Percentiles rank a stretch among this genome's conserved stretches.
Evolutionary conservation across 2,329 filamentous ascomycete species (phyloP).

Genomic region (Aureobasidium subglaciale): DNA sequence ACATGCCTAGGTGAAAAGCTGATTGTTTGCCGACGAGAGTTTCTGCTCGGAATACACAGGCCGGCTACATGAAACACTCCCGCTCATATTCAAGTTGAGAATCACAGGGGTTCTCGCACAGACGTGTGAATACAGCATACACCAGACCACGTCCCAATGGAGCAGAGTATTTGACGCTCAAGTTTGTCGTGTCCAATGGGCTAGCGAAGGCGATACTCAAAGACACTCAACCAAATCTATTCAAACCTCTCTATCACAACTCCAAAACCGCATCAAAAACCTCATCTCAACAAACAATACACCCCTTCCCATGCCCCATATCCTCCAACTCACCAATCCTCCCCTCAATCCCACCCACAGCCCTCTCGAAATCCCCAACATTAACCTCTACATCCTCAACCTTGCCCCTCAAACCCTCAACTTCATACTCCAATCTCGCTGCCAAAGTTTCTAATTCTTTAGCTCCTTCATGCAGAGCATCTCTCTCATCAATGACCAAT

Average conservation of each 20-base stretch:
- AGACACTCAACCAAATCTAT: too few relatives aligned
- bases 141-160: too few relatives aligned
- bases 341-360: slow-evolving; percentile 51
- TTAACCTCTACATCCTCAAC: slow-evolving; percentile 83
- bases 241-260: not conserved
- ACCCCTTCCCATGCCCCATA: slow-evolving; percentile 29
- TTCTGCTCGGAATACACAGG: too few relatives aligned
- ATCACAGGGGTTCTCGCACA: too few relatives aligned
- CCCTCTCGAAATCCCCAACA: slow-evolving; percentile 68
- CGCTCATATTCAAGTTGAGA: too few relatives aligned
- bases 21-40: too few relatives aligned
- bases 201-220: too few relatives aligned
- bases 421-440: slow-evolving; percentile 87
- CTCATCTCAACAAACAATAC: slow-evolving; percentile 19
- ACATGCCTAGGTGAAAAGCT: too few relatives aligned
- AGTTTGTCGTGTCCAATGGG: too few relatives aligned
- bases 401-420: slow-evolving; percentile 69
- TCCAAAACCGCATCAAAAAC: not conserved
- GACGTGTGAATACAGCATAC: too few relatives aligned
- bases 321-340: slow-evolving; percentile 51
- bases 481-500: slow-evolving; percentile 61
- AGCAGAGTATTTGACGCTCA: too few relatives aligned
- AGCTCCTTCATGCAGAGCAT: slow-evolving; percentile 60
- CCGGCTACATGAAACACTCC: too few relatives aligned
- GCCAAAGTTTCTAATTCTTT: slow-evolving; percentile 74